Conservation (phyloP, 805 yeast species). For the Suhomyces emberorum region DNA sequence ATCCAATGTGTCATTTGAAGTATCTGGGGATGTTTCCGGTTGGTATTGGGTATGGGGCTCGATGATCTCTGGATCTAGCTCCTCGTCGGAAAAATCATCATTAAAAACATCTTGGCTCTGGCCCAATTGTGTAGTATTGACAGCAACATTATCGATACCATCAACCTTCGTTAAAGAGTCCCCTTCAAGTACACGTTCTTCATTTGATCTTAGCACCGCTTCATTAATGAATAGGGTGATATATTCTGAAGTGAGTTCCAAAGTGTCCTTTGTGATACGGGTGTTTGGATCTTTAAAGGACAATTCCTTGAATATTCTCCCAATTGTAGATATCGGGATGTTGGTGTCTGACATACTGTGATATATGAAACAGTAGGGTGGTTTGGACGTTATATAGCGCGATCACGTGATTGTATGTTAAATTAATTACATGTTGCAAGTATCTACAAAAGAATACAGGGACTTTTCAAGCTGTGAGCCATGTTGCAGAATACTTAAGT, state of each 20-base stretch:
- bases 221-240: slow-evolving; percentile 55
- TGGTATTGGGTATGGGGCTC: slow-evolving; percentile 20
- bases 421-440: no score
- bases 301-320: slow-evolving; percentile 49
- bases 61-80: slow-evolving; percentile 12
- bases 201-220: slow-evolving; percentile 57
- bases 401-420: no score
- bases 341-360: background rate
- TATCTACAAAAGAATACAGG: no score
- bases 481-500: no score
- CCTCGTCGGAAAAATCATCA: slow-evolving; percentile 11
- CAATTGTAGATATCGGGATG: slow-evolving; percentile 33
- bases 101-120: slow-evolving; percentile 12
- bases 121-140: slow-evolving; percentile 3
- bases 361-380: background rate
- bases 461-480: no score
- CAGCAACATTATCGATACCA: slow-evolving; percentile 29
- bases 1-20: slow-evolving; percentile 40
- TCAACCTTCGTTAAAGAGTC: slow-evolving; percentile 25
- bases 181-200: slow-evolving; percentile 39
- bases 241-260: slow-evolving; percentile 52
- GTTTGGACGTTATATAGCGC: no score
- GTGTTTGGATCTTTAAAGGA: slow-evolving; percentile 47
- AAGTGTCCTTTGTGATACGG: slow-evolving; percentile 45
- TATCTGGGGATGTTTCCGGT: slow-evolving; percentile 10